Evolutionary conservation across 768 basidiomycete genomes (phyloP), one percentile per base, ranked within the genome.

Genomic region (Boletus eberwhitei): DNA sequence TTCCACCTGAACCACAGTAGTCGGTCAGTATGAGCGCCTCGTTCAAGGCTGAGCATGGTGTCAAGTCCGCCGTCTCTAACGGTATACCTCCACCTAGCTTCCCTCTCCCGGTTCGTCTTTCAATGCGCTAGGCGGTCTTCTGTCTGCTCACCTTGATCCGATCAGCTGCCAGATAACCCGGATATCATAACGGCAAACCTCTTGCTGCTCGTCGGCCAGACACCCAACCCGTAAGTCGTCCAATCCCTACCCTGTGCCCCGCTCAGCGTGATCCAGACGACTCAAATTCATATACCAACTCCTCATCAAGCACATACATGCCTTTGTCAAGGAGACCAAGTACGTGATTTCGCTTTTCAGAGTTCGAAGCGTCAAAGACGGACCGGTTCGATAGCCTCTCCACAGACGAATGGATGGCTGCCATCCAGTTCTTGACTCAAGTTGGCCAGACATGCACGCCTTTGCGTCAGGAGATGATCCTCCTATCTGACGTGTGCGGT

Each of bases 381-480:
- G n/a, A 58, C 0, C n/a, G 22, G 8, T 35, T 43, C 6, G 17
- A 9, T 39, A 81, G 79, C 53, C 70, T 93, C 48, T 90, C 90
- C 17, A 87, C 84, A 1, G 87, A 92, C 3, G 92, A 94, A 75
- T 94, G 92, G 92, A 86, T 86, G 86, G 69, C 78, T 17, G 76
- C 88, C 2, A 85, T 94, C 61, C 68, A 87, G 53, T 94, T 94
- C 71, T 73, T 94, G 54, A 94, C 91, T 0, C 74, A 76, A 8
- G 80, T 79, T 0, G 92, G 92, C 8, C 76, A 94, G 69, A 89
- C 72, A 55, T 90, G 84, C 68, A 83, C 86, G 0, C 79, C 83
- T 34, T 68, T 89, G 48, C 82, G 83, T 32, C 82, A 82, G 74
- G 91, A 94, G 65, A 88, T 88, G 68, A 91, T 94, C 62, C 81